Evolutionary conservation across 2,329 filamentous ascomycete genomes (phyloP).

Genomic region (Alternaria ethzedia): DNA sequence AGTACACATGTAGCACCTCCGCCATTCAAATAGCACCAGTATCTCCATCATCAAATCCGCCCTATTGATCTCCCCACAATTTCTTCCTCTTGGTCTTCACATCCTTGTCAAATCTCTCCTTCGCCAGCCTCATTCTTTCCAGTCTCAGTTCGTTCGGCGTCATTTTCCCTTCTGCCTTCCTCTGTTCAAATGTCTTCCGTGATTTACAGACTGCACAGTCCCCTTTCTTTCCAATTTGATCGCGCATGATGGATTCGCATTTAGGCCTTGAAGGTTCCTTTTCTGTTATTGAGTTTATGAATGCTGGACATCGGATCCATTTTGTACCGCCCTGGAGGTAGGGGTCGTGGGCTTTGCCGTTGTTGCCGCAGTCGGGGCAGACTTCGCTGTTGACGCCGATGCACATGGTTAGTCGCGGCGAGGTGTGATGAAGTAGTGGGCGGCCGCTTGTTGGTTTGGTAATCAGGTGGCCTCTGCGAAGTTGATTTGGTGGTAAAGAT

Average conservation of each 20-base stretch:
- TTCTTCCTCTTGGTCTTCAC: background rate
- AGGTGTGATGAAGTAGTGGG: background rate
- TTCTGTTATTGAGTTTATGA: background rate
- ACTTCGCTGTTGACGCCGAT: background rate
- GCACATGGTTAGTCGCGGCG: background rate
- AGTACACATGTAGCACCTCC: background rate
- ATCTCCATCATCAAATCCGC: background rate
- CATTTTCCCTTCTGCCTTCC: background rate
- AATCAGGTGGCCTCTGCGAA: background rate
- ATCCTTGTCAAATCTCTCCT: background rate
- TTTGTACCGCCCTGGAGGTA: background rate
- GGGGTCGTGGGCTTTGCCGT: background rate
- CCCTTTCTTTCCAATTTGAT: background rate
- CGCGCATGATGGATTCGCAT: background rate
- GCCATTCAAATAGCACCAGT: background rate
- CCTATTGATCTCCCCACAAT: background rate
- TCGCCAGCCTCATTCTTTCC: background rate
- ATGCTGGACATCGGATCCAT: background rate
- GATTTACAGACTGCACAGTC: background rate
- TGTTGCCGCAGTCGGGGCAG: background rate
- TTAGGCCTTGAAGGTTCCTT: background rate
- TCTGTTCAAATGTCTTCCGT: background rate
- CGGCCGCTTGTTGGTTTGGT: fast-evolving
- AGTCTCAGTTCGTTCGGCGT: background rate
- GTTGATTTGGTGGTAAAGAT: background rate